phyloP scores from a whole-genome alignment of 257 asterid genomes.

The Ligustrum vulgare region DNA sequence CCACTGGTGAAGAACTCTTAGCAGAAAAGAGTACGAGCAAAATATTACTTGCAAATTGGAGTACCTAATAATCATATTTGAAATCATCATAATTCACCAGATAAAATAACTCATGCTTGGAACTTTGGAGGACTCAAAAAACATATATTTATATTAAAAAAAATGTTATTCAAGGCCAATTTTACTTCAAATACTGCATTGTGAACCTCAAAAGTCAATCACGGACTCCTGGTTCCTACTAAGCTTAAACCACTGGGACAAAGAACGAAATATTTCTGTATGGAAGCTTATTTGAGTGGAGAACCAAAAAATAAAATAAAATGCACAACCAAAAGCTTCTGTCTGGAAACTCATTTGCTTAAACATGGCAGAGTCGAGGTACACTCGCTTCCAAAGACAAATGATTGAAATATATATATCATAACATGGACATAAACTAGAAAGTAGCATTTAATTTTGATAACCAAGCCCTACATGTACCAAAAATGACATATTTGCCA shows the following conservation, averaged over 20 bases:
- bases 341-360: neutral
- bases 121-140: neutral
- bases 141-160: neutral
- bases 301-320: neutral
- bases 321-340: conserved; percentile 2
- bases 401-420: neutral
- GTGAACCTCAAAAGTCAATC: neutral
- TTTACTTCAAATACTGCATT: neutral
- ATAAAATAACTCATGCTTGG: neutral
- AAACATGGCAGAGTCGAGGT: neutral
- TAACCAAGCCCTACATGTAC: neutral
- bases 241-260: conserved; percentile 8
- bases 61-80: neutral
- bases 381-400: neutral
- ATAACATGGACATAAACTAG: neutral
- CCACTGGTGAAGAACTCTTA: conserved; percentile 1
- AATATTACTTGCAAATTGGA: neutral
- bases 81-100: conserved; percentile 11
- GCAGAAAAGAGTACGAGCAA: conserved; percentile 3
- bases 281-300: neutral
- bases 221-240: neutral
- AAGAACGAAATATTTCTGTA: neutral
- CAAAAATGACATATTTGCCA: neutral
- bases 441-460: neutral
- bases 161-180: neutral